Conservation (phyloP, 441 rosid species). For the Theobroma grandiflorum region DNA sequence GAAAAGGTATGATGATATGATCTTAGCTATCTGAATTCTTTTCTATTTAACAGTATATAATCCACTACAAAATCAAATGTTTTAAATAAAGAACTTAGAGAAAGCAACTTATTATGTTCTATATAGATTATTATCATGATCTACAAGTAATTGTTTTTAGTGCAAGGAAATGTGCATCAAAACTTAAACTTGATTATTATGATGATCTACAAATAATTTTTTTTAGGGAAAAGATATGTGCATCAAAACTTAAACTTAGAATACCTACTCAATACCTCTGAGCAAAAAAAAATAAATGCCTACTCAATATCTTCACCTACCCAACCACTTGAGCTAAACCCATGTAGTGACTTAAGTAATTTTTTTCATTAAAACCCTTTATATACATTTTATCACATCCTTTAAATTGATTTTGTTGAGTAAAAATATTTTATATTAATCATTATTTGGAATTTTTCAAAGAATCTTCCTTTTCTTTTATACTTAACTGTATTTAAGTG, state of each 20-base stretch:
- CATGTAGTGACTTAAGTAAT: not conserved
- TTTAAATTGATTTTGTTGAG: not conserved
- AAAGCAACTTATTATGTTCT: not conserved
- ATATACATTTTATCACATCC: not conserved
- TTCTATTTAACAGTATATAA: not conserved
- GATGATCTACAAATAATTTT: not conserved
- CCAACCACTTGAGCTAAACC: not conserved
- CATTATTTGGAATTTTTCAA: not conserved
- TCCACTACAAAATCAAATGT: not conserved
- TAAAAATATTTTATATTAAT: not conserved
- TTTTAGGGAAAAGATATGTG: not conserved
- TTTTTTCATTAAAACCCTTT: not conserved
- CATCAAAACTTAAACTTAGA: not conserved
- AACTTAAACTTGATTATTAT: not conserved
- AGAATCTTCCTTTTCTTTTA: not conserved
- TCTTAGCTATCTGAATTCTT: not conserved
- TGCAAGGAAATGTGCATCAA: not conserved
- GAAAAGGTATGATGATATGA: not conserved
- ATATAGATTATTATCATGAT: not conserved
- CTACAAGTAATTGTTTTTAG: not conserved
- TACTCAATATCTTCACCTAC: not conserved
- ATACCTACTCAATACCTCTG: not conserved
- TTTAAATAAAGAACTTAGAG: not conserved
- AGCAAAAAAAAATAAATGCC: too few relatives aligned
- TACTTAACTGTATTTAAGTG: not conserved